Evolutionary conservation across 2,329 filamentous ascomycete genomes (phyloP), one percentile per base, ranked within the genome.

Genomic region (Sordariomycetes sp.): DNA sequence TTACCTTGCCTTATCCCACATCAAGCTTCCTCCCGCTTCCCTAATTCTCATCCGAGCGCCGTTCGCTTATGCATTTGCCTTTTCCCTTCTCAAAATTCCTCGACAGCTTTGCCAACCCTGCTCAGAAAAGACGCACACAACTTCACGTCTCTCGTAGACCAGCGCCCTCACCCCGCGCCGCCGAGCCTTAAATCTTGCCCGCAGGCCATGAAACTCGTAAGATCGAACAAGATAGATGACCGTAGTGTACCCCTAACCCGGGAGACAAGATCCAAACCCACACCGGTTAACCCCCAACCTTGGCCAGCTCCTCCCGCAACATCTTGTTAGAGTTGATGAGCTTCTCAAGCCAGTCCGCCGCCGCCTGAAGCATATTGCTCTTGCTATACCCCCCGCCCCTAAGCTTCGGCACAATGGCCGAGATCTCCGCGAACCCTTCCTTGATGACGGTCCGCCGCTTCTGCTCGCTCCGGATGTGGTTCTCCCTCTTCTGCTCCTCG

Each of bases 381-480:
- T 95, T 95, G 72, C 89, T 94, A 62, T 90, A 85, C 1, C 87
- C 86, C 10, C 87, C 86, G 28, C 81, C 84, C 57, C 79, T 80
- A 12, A 95, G 75, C 17, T 84, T 85, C 0, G 90, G 90, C 0
- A 95, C 87, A 24, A 95, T 75, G 32, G 82, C 77, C 61, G 81
- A 82, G n/a, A 95, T 72, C 59, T 92, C 87, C 51, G 90, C 86
- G 63, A 92, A 95, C 0, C 89, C 89, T 62, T 87, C 80, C 65
- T 90, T 87, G 64, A 92, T 92, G 53, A 90, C 74, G 28, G 89
- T 89, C 53, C 90, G 79, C 36, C 90, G 80, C 69, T 94, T 95
- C 71, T 95, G 89, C 67, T 95, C 90, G 56, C 89, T 94, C 56
- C 85, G 78, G 62, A 95, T 94, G 66, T 95, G 89, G 63, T 96